These are phyloP conservation scores for Encephalitozoon intestinalis DNA, from an alignment of 371 early-diverging fungal genomes.

Conservation along the genomic window DNA sequence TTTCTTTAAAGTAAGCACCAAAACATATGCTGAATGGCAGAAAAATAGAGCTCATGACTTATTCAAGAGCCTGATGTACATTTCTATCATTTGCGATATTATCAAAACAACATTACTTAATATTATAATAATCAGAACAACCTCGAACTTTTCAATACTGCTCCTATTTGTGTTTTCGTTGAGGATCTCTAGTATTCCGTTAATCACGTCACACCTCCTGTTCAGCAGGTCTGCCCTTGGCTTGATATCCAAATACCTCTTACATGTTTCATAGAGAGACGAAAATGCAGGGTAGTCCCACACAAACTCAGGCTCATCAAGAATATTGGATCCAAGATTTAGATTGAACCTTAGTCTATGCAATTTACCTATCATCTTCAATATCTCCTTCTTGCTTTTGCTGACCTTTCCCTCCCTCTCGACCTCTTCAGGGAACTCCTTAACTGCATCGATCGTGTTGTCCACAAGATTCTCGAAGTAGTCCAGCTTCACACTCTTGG, in stretches of 20 bases:
- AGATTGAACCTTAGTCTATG: conserved; percentile 59
- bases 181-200: conserved; percentile 57
- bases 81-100: conserved; percentile 32
- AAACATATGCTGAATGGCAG: background rate
- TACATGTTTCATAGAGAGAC: conserved; percentile 59
- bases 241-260: conserved; percentile 60
- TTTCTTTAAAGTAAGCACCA: background rate
- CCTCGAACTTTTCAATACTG: conserved; percentile 58
- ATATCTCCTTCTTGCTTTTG: conserved; percentile 55
- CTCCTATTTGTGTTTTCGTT: conserved; percentile 59
- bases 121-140: conserved; percentile 55
- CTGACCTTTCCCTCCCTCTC: conserved; percentile 57
- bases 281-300: conserved; percentile 61
- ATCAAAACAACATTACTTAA: conserved; percentile 48
- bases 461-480: conserved; percentile 61
- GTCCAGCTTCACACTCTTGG: conserved; percentile 62
- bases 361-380: conserved; percentile 57
- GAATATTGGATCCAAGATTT: conserved; percentile 61
- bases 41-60: background rate
- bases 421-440: conserved; percentile 60
- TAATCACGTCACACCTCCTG: conserved; percentile 59
- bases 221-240: conserved; percentile 60
- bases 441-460: conserved; percentile 55
- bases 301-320: conserved; percentile 61
- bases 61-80: background rate